These are phyloP conservation scores for Hymenoscyphus linearis DNA, from an alignment of 2,329 filamentous ascomycete species.

Conservation along the genomic window DNA sequence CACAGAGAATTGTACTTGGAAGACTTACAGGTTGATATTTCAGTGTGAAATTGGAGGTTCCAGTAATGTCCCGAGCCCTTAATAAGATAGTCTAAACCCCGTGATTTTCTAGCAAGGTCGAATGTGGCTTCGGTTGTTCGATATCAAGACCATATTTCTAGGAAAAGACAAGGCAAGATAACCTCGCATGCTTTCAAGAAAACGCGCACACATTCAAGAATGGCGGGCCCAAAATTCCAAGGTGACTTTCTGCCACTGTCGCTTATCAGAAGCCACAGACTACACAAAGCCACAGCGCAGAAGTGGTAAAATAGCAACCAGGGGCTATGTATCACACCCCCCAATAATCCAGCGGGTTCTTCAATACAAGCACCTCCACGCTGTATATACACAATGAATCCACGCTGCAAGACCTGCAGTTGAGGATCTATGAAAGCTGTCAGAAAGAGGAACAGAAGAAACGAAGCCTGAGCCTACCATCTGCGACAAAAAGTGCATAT, in stretches of 20 bases:
- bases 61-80: no score
- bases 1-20: no score
- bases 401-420: not conserved
- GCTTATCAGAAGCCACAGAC: not conserved
- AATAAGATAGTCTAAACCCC: no score
- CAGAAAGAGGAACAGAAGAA: not conserved
- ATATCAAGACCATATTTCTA: not conserved
- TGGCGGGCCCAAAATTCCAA: not conserved
- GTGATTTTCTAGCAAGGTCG: no score
- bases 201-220: not conserved
- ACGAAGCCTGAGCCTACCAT: no score
- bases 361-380: not conserved
- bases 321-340: not conserved
- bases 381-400: not conserved
- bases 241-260: not conserved
- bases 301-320: not conserved
- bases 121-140: no score
- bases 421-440: not conserved
- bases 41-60: no score
- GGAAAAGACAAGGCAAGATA: not conserved
- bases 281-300: not conserved
- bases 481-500: slow-evolving; percentile 4
- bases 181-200: not conserved
- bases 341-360: not conserved
- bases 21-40: no score